Evolutionary conservation across 208 protist genomes (phyloP), one percentile per base, ranked within the genome.

Genomic region (Cochliopodium minus): DNA sequence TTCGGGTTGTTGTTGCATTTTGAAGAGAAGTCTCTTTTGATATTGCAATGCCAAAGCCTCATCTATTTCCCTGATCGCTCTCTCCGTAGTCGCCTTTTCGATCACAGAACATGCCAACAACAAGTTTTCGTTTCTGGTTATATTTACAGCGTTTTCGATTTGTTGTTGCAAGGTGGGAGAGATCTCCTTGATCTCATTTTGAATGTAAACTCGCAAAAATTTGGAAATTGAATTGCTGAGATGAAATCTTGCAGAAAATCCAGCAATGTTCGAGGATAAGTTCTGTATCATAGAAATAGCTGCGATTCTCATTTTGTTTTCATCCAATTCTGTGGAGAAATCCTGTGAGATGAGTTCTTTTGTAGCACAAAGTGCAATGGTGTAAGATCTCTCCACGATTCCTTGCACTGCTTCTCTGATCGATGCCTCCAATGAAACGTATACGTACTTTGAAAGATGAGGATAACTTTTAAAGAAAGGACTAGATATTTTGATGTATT

Each of bases 261-360:
- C n/a, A n/a, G 87, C 83, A 0, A 93, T 59, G 29, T 60, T 69
- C 7, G 77, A 62, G 4, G 87, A 77, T 0, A 96, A 70, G 22
- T 62, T 70, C 52, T 91, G 78, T 4, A 86, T 88, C 74, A 96
- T 93, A 42, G 82, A 53, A 36, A 87, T 74, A 4, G 76, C 74
- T 1, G 71, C 73, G 17, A 67, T 66, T n/a, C 60, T 56, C 72
- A 93, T 74, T 40, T 72, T 72, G 17, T 38, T 46, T 34, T 89
- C 82, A 67, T 93, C 82, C 13, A 73, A 63, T 68, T 98, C 92
- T 35, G 82, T 72, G 2, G 86, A 77, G 72, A 97, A 97, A 70
- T 97, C 92, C 74, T 96, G 96, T 40, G 77, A 38, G 6, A 94
- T 66, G 20, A 97, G 69, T 45, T 89, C 78, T 49, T 71, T 70